Base-by-base conservation (phyloP, 73 alveolate genomes). In the Vitrella brassicaformis region DNA sequence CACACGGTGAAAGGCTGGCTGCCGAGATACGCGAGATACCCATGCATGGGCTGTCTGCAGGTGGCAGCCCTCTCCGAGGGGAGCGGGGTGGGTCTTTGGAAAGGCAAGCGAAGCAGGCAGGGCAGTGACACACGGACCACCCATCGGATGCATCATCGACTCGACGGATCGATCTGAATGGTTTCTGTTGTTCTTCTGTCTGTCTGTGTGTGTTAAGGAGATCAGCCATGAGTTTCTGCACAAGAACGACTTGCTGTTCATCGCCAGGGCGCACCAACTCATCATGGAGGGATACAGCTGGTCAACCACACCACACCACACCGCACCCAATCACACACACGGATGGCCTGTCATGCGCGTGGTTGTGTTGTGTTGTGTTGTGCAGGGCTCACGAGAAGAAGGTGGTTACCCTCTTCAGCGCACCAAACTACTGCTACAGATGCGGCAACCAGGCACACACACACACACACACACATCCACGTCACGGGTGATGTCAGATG, bases 371-470 rank as follows among this genome's bases (percentile, higher is more conserved):
- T 14, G 27, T 56, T 14, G 68, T 27, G 19, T 67, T 7, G 0
- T 25, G 45, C 27, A 28, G 78, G 78, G 85, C 76, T 47, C 93
- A 78, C 76, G 91, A 89, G 73, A 67, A 87, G 82, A 74, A 91
- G 39, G 95, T 91, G 45, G 93, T 92, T 31, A 92, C 98, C 47
- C 82, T 92, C 30, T 92, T 92, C 85, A 89, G 96, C 28, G 98
- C 97, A 30, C 97, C 98, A 27, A 92, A 92, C 92, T 92, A 92
- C 86, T 92, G 98, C 79, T 93, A 94, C 85, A 76, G 98, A 78
- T 91, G 96, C 78, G 98, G 97, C 10, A 93, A 93, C 75, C 75
- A 71, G 30, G 85, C 66, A 67, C 74, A 76, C 65, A 72, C 83
- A 31, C 79, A 71, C 71, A 73, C 79, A 39, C 14, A 28, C 83